Conservation (phyloP, 192 early-diverging fungal genomes). For the Umbelopsis sp. region DNA sequence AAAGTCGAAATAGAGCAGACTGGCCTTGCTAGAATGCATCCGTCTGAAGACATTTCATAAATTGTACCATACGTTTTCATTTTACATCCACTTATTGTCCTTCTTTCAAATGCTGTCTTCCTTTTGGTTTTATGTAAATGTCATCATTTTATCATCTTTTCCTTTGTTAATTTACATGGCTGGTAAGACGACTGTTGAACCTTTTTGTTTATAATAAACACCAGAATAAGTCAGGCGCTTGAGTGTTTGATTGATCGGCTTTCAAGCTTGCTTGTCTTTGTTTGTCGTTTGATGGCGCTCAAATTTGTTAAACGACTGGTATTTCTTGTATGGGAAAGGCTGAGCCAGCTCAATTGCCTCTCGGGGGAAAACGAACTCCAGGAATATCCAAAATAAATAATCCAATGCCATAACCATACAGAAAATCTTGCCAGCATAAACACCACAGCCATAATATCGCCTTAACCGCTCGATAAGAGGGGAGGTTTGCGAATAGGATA, state of each 20-base stretch:
- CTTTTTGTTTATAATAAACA: constrained; percentile 1
- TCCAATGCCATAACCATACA: constrained; percentile 89
- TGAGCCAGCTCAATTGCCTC: constrained; percentile 73
- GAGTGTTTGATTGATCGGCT: not conserved
- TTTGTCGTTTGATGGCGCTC: not conserved
- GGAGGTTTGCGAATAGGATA: constrained; percentile 65
- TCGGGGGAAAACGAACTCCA: constrained; percentile 82
- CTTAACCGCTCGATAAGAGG: constrained; percentile 57
- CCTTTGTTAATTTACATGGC: no score
- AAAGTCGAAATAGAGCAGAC: constrained; percentile 17
- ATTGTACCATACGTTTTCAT: not conserved
- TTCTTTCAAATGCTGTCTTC: no score
- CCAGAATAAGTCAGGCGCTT: not conserved
- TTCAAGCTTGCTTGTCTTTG: not conserved
- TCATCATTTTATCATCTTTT: no score
- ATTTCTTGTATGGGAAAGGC: constrained; percentile 65
- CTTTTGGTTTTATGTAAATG: no score
- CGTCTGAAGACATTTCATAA: constrained; percentile 7
- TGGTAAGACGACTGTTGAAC: not conserved
- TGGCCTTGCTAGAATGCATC: constrained; percentile 7
- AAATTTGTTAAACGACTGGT: constrained; percentile 38
- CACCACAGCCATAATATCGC: constrained; percentile 84
- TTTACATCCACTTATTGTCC: not conserved
- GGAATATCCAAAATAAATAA: constrained; percentile 77
- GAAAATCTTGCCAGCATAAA: constrained; percentile 89